Conservation (phyloP, 306 rosid species). For the Gastrolobium villosum region DNA sequence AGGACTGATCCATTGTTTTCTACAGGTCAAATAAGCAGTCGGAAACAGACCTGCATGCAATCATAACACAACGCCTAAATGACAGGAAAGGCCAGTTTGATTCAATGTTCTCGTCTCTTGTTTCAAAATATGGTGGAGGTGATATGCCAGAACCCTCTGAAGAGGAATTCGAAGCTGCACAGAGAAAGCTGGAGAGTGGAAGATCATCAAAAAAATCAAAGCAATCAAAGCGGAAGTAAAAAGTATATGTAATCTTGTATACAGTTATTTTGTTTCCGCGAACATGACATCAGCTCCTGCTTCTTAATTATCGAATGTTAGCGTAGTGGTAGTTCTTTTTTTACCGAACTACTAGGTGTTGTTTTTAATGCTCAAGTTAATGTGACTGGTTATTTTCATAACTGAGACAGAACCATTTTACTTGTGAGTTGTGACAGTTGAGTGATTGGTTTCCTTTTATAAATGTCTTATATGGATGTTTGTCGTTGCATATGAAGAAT, state of each 20-base stretch:
- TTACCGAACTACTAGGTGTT: constrained; percentile 1
- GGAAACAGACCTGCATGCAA: constrained; percentile 64
- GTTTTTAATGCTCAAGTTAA: constrained; percentile 28
- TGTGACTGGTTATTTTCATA: constrained; percentile 34
- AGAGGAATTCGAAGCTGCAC: constrained; percentile 84
- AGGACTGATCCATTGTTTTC: constrained; percentile 30
- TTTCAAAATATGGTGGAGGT: constrained; percentile 78
- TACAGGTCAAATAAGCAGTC: constrained; percentile 70
- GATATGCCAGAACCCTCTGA: constrained; percentile 77
- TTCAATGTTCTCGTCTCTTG: constrained; percentile 79
- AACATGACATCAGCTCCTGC: constrained; percentile 29
- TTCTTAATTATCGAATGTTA: constrained; percentile 24
- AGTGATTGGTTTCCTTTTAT: constrained; percentile 16
- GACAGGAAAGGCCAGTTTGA: constrained; percentile 79
- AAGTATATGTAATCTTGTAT: not conserved
- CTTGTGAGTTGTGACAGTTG: constrained; percentile 26
- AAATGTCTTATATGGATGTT: not conserved
- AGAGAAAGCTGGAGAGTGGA: constrained; percentile 74
- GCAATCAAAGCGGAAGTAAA: constrained; percentile 71
- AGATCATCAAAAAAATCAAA: constrained; percentile 69
- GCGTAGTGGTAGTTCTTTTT: not conserved
- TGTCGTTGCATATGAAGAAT: constrained; percentile 3
- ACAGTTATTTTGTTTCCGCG: constrained; percentile 23
- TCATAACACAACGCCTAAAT: constrained; percentile 68
- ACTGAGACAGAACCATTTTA: constrained; percentile 24